phyloP scores from a whole-genome alignment of 345 rosid genomes.

The Eucalyptus cloeziana region DNA sequence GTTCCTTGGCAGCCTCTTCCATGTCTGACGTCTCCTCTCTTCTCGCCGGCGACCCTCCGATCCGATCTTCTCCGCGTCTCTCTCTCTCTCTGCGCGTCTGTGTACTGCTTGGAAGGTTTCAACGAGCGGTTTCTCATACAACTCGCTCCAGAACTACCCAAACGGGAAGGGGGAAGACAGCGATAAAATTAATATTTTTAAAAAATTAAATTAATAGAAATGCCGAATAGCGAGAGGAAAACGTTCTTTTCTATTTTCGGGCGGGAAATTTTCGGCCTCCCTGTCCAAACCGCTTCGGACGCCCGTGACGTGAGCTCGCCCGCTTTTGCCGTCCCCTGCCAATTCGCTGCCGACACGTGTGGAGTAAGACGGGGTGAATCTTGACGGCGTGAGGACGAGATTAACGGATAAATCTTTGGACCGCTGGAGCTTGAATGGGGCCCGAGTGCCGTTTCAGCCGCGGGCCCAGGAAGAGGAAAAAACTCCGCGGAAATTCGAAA shows the following conservation, averaged over 20 bases:
- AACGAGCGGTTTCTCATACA: background rate
- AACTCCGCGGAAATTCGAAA: background rate
- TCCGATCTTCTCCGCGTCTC: background rate
- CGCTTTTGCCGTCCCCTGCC: background rate
- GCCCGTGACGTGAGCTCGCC: too few species aligned
- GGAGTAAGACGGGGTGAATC: background rate
- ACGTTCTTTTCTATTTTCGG: background rate
- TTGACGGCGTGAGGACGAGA: too few species aligned
- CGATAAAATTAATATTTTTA: too few species aligned
- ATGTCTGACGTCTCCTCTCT: background rate
- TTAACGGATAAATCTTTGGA: background rate
- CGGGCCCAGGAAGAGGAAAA: background rate
- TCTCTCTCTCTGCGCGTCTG: too few species aligned
- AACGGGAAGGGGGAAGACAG: too few species aligned
- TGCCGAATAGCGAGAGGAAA: background rate
- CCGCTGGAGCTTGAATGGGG: background rate
- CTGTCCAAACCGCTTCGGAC: background rate
- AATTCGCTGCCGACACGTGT: background rate
- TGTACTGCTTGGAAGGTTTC: background rate
- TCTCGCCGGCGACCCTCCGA: background rate
- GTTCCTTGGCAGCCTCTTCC: conserved; percentile 34
- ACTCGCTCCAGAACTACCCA: background rate
- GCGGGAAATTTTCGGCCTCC: too few species aligned
- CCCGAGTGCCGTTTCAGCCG: background rate
- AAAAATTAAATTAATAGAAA: background rate